phyloP scores from a whole-genome alignment of 108 stramenopile genomes.

The Nitzschia sp. region DNA sequence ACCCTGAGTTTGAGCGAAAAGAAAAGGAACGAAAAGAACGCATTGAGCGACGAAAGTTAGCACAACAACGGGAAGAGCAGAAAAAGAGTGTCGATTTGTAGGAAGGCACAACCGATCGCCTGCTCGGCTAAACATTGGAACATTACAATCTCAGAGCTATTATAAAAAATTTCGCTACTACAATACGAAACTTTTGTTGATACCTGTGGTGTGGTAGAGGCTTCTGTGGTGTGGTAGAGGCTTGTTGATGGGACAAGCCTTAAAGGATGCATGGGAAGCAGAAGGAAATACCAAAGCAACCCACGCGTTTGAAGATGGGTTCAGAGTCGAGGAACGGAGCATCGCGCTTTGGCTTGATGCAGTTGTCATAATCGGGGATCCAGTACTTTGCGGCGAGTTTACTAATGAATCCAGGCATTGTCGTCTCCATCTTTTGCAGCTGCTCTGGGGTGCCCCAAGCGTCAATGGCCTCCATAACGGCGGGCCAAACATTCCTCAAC shows the following conservation, averaged over 20 bases:
- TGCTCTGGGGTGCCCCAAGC: slow-evolving; percentile 30
- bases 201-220: too few relatives aligned
- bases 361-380: slow-evolving; percentile 36
- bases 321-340: slow-evolving; percentile 32
- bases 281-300: slow-evolving; percentile 33
- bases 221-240: too few relatives aligned
- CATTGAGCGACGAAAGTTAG: slow-evolving; percentile 54
- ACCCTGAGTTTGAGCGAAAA: slow-evolving; percentile 80
- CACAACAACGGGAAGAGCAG: slow-evolving; percentile 80
- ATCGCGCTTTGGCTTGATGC: slow-evolving; percentile 32
- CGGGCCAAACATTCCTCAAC: slow-evolving; percentile 21
- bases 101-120: too few relatives aligned
- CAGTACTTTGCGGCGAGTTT: slow-evolving; percentile 26
- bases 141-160: neutral
- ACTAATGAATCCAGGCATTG: slow-evolving; percentile 8
- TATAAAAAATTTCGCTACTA: too few relatives aligned
- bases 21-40: slow-evolving; percentile 61
- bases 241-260: too few relatives aligned
- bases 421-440: slow-evolving; percentile 11
- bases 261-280: slow-evolving; percentile 38
- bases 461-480: slow-evolving; percentile 26
- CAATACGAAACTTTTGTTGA: neutral
- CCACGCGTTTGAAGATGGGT: slow-evolving; percentile 16
- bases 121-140: too few relatives aligned
- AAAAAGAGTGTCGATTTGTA: slow-evolving; percentile 94